A percentile compares a stretch with the other conserved stretches of the same genome.
These are phyloP conservation scores for Asterophora lycoperdoides DNA, from an alignment of 768 basidiomycete genomes.

Conservation along the genomic window DNA sequence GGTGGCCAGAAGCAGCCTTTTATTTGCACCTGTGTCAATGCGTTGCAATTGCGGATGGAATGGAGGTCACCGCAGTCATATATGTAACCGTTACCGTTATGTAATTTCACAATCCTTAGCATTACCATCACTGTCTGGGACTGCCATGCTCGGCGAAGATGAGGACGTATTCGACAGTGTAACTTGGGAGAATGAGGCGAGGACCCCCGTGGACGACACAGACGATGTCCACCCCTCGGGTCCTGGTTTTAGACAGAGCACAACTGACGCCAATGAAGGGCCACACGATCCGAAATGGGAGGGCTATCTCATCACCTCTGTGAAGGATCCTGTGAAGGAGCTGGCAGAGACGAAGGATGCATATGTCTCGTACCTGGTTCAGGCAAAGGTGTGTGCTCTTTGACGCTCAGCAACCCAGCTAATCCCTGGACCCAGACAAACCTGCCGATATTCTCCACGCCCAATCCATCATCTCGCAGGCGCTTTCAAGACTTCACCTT, in stretches of 20 bases:
- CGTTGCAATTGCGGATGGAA: conserved; percentile 21
- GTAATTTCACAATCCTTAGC: conserved; percentile 7
- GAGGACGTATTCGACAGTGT: conserved; percentile 91
- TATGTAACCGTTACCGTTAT: conserved; percentile 13
- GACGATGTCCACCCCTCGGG: conserved; percentile 42
- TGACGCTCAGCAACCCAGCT: not conserved
- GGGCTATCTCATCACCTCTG: conserved; percentile 74
- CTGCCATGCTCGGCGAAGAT: conserved; percentile 74
- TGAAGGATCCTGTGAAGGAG: conserved; percentile 93
- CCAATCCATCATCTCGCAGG: conserved; percentile 72
- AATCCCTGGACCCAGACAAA: conserved; percentile 62
- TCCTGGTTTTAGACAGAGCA: conserved; percentile 81
- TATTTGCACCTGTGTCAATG: conserved; percentile 38
- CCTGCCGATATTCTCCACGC: conserved; percentile 76
- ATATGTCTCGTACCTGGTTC: conserved; percentile 91
- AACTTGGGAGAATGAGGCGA: conserved; percentile 78
- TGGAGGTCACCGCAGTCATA: conserved; percentile 15
- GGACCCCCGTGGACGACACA: conserved; percentile 45
- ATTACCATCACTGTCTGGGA: conserved; percentile 11
- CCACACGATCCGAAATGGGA: conserved; percentile 90
- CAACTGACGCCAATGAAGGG: conserved; percentile 63
- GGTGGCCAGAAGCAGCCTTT: conserved; percentile 17
- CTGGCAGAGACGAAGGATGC: conserved; percentile 96
- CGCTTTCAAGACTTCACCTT: conserved; percentile 98
- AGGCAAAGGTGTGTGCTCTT: conserved; percentile 63